Conservation (phyloP, 495 filamentous ascomycete genomes). For the Penicillium argentinense region DNA sequence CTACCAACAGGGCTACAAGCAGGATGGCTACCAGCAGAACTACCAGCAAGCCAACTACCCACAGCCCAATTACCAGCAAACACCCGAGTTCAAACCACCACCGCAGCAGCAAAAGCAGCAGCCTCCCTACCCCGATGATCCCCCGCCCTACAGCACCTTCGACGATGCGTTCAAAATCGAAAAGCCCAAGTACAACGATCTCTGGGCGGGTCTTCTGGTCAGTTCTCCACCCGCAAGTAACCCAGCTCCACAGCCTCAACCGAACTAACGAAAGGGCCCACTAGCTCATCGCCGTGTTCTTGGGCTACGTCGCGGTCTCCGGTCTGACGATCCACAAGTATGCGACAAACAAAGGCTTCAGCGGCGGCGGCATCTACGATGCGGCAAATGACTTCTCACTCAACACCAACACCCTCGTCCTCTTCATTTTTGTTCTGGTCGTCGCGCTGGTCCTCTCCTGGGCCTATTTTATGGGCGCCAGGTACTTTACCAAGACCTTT, state of each 20-base stretch:
- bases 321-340: conserved; percentile 78
- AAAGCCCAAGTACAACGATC: conserved; percentile 82
- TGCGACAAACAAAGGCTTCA: conserved; percentile 61
- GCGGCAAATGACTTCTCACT: conserved; percentile 62
- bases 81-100: conserved; percentile 26
- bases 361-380: conserved; percentile 73
- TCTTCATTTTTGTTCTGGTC: conserved; percentile 74
- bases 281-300: conserved; percentile 68
- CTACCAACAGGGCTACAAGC: conserved; percentile 2
- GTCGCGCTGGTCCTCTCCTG: conserved; percentile 73
- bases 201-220: conserved; percentile 82
- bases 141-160: conserved; percentile 49
- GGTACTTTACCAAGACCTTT: conserved; percentile 83
- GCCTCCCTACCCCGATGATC: conserved; percentile 25
- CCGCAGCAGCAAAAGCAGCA: no score
- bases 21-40: conserved; percentile 17
- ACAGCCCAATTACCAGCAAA: conserved; percentile 18
- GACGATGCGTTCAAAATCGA: conserved; percentile 78
- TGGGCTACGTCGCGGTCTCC: conserved; percentile 76
- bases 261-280: conserved; percentile 12
- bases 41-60: not conserved
- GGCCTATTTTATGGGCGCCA: conserved; percentile 72
- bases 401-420: conserved; percentile 79
- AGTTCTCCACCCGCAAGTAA: conserved; percentile 11
- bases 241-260: not conserved